Percentiles rank a stretch among this genome's conserved stretches.
Conservation (phyloP, 495 filamentous ascomycete genomes). For the Mytilinidion resinicola region DNA sequence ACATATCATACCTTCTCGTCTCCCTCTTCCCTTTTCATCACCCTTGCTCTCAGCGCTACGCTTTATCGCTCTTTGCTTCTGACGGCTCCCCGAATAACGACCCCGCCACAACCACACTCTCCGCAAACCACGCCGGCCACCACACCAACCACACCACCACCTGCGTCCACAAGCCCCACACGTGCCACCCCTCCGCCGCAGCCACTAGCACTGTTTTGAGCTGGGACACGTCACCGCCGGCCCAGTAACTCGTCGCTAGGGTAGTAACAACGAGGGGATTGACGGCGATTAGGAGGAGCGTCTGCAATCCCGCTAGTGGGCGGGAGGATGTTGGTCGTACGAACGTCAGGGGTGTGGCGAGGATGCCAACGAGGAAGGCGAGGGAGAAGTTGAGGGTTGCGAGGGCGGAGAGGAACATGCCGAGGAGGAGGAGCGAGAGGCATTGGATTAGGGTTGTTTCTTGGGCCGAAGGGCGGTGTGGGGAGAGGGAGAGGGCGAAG, state of each 20-base stretch:
- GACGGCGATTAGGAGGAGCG: constrained; percentile 33
- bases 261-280: constrained; percentile 61
- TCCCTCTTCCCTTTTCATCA: background rate
- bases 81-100: constrained; percentile 4
- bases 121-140: constrained; percentile 93
- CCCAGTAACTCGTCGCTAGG: constrained; percentile 39
- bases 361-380: constrained; percentile 74
- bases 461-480: constrained; percentile 51
- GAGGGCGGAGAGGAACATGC: constrained; percentile 83
- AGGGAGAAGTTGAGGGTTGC: constrained; percentile 96
- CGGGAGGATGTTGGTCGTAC: constrained; percentile 40
- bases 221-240: constrained; percentile 43
- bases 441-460: constrained; percentile 76
- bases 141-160: constrained; percentile 95
- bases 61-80: background rate
- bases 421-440: constrained; percentile 85
- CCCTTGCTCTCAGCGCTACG: background rate
- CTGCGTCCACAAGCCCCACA: constrained; percentile 84
- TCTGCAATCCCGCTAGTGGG: background rate
- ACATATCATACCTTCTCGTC: background rate
- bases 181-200: constrained; percentile 84
- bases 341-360: constrained; percentile 71
- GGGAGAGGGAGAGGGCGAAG: constrained; percentile 42
- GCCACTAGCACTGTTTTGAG: constrained; percentile 50
- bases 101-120: constrained; percentile 43